Evolutionary conservation across 164 flowering plant genomes (phyloP).

Genomic region (Kalanchoe fedtschenkoi): DNA sequence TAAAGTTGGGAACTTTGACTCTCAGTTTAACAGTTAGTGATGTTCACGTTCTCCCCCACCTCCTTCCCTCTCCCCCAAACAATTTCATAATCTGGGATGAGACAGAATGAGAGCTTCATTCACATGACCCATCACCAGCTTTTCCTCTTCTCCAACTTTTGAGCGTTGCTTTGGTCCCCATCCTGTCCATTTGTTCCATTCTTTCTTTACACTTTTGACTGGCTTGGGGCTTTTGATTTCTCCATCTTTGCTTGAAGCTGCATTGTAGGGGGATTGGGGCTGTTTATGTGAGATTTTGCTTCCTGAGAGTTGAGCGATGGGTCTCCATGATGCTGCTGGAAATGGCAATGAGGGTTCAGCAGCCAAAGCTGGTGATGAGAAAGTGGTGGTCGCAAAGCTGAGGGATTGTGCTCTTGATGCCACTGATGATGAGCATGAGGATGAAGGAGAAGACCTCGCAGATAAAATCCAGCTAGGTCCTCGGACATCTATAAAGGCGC

Average conservation of each 20-base stretch:
- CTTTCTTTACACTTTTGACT: constrained; percentile 6
- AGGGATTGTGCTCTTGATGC: background rate
- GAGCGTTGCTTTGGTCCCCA: background rate
- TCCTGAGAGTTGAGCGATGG: too few species aligned
- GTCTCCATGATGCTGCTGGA: background rate
- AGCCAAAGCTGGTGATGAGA: background rate
- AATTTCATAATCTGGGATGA: background rate
- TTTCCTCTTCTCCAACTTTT: background rate
- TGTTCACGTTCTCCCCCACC: constrained; percentile 1
- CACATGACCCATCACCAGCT: constrained; percentile 1
- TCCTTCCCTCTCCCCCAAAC: constrained; percentile 2
- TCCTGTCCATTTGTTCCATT: too few species aligned
- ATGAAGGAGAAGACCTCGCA: background rate
- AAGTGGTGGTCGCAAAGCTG: background rate
- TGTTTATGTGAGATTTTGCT: too few species aligned
- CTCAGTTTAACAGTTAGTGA: background rate
- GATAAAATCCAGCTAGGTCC: constrained; percentile 1
- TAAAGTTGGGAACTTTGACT: too few species aligned
- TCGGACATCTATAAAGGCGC: background rate
- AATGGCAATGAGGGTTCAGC: background rate
- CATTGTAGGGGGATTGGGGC: background rate
- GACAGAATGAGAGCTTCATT: too few species aligned
- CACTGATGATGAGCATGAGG: constrained; percentile 1
- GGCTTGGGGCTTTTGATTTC: background rate
- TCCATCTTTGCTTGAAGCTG: background rate